Evolutionary conservation across 768 basidiomycete genomes (phyloP).

Genomic region (Lentinula lateritia): DNA sequence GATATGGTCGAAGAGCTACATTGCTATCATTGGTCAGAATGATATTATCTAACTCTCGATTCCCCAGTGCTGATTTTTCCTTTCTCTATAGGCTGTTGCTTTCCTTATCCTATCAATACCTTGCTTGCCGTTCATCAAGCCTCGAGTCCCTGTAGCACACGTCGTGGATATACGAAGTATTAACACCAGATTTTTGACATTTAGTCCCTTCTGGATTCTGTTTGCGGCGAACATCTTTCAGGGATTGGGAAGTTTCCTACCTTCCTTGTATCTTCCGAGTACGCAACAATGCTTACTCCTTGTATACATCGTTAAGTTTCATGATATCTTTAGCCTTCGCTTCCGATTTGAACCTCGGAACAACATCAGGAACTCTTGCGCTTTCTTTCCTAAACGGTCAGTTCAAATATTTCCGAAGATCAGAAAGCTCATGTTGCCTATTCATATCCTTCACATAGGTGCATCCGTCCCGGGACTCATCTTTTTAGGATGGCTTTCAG

Average conservation of each 20-base stretch:
- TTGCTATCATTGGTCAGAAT: constrained; percentile 4
- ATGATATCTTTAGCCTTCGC: constrained; percentile 4
- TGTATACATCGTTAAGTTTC: background rate
- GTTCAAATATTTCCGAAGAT: background rate
- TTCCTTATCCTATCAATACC: constrained; percentile 5
- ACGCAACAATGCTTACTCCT: no score
- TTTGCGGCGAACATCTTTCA: constrained; percentile 7
- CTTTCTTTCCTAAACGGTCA: constrained; percentile 8
- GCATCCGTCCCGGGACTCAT: constrained; percentile 9
- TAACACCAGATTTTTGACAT: constrained; percentile 2
- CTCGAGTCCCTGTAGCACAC: constrained; percentile 7
- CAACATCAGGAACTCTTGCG: constrained; percentile 8
- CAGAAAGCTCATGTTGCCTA: background rate
- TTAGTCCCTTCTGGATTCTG: constrained; percentile 7
- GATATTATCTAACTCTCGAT: background rate
- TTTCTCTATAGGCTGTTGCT: background rate
- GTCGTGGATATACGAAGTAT: constrained; percentile 4
- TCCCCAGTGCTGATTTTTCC: background rate
- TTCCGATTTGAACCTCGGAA: constrained; percentile 6
- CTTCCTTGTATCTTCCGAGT: constrained; percentile 9
- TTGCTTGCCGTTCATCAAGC: constrained; percentile 9
- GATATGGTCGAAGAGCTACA: constrained; percentile 7
- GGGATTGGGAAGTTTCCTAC: constrained; percentile 8
- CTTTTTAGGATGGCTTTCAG: constrained; percentile 8
- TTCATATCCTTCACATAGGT: background rate